Base-by-base conservation (phyloP, 208 protist species). In the Trypanosoma rangeli region DNA sequence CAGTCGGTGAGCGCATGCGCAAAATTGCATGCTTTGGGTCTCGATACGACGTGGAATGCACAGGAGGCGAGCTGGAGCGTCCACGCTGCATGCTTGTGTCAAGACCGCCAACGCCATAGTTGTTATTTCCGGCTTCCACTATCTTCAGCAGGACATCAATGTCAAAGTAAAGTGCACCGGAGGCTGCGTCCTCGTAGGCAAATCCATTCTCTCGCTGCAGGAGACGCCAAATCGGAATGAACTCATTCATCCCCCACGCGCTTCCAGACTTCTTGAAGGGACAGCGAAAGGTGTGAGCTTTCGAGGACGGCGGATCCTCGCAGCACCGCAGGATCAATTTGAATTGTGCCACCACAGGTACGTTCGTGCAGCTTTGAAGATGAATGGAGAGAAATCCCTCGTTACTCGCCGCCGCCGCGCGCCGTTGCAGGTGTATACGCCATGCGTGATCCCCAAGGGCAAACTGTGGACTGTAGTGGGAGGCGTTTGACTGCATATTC, bases 161-260 rank as follows among this genome's bases (percentile, higher is more conserved):
- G 69, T 91, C 87, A 31, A 96, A 71, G 56, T 79, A 93, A 54
- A 70, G 79, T 0, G 70, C 70, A 53, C 83, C 83, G 15, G 82
- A 83, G 58, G 81, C 80, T 44, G 85, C 79, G 42, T 88, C 87
- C n/a, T 65, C 71, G 72, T 94, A 91, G 20, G 92, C 74, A 64
- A 89, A 94, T 5, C 80, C 85, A 61, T 64, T 72, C 33, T 89
- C 81, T 10, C 83, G 71, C 46, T 83, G 64, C 35, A 92, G 70
- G 37, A 96, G 73, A 55, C 76, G 64, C 13, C 74, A 56, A 29
- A 94, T 75, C 13, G 79, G 57, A 48, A 94, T 85, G 56, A 96
- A 96, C 73, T 94, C 85, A 68, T 96, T 90, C 62, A 96, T 78
- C 7, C 91, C 91, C 87, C 89, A 96, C 16, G 91, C 91, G 60